phyloP scores from a whole-genome alignment of 2,329 filamentous ascomycete genomes.

The Coniochaeta sp. region DNA sequence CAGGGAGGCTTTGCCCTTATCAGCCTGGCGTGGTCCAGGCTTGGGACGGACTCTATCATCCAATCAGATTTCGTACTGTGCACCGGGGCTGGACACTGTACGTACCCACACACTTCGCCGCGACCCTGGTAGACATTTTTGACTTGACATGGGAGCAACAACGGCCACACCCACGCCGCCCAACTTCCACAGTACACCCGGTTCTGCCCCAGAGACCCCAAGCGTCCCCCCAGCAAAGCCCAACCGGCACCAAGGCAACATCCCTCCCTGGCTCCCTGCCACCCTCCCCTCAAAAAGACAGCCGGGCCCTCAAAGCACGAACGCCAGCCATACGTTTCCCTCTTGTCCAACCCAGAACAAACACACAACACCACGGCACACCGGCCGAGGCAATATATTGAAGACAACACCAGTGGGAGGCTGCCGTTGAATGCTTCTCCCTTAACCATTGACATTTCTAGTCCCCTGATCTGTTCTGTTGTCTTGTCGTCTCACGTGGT shows the following conservation, averaged over 20 bases:
- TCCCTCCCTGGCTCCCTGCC: background rate
- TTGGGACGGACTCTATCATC: background rate
- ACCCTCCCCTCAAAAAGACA: slow-evolving; percentile 1
- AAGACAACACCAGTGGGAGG: slow-evolving; percentile 1
- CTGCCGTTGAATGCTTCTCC: background rate
- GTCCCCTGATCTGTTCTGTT: background rate
- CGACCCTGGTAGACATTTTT: too few relatives aligned
- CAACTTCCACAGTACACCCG: too few relatives aligned
- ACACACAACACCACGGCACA: slow-evolving; percentile 2
- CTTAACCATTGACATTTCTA: background rate
- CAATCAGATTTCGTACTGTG: background rate
- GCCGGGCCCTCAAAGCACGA: background rate
- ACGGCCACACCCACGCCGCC: background rate
- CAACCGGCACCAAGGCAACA: background rate
- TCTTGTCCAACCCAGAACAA: background rate
- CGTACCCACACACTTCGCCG: background rate
- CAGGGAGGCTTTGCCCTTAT: background rate
- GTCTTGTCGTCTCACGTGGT: background rate
- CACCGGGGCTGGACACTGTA: background rate
- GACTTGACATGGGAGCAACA: too few relatives aligned
- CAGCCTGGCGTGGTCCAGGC: background rate
- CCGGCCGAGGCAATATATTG: background rate
- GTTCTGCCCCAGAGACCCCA: background rate
- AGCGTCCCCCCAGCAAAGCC: background rate
- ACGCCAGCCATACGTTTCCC: background rate